Conservation (phyloP, 805 yeast species). For the Cyberlindnera sargentensis region DNA sequence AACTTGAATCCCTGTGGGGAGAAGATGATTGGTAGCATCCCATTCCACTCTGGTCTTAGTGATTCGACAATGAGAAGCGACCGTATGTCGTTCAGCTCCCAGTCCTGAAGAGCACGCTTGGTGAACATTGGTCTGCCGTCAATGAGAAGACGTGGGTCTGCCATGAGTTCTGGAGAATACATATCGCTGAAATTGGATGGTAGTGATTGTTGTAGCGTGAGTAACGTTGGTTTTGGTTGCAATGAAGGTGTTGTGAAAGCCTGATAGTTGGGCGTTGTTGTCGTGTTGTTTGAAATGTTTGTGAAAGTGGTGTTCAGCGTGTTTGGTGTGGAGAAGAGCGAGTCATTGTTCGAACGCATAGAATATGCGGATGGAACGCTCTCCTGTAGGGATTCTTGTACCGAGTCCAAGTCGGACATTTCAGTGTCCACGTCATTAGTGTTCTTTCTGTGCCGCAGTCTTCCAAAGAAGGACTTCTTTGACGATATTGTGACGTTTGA, state of each 20-base stretch:
- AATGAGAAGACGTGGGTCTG: constrained; percentile 36
- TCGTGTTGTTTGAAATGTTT: neutral
- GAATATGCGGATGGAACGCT: neutral
- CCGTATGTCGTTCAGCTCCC: constrained; percentile 66
- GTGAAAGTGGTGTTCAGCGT: neutral
- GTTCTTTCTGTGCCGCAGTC: constrained; percentile 1
- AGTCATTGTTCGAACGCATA: neutral
- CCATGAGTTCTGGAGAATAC: constrained; percentile 49
- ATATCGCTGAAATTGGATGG: constrained; percentile 46
- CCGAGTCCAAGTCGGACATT: constrained; percentile 9
- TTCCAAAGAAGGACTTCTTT: constrained; percentile 1
- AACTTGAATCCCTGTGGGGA: constrained; percentile 35
- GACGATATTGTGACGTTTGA: neutral
- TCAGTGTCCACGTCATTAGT: constrained; percentile 7
- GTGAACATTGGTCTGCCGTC: constrained; percentile 62
- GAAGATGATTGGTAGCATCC: constrained; percentile 38
- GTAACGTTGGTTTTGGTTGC: constrained; percentile 4
- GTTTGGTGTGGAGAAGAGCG: neutral
- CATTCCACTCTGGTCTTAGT: constrained; percentile 49
- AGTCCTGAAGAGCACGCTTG: constrained; percentile 53
- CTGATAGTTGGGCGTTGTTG: constrained; percentile 1
- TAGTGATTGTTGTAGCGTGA: constrained; percentile 42
- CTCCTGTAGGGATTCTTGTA: neutral
- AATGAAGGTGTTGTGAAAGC: neutral
- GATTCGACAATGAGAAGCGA: constrained; percentile 46